Evolutionary conservation across 2,329 filamentous ascomycete species (phyloP), one percentile per base, ranked within the genome.

Genomic region (Nannizziopsis arthrosporioides): DNA sequence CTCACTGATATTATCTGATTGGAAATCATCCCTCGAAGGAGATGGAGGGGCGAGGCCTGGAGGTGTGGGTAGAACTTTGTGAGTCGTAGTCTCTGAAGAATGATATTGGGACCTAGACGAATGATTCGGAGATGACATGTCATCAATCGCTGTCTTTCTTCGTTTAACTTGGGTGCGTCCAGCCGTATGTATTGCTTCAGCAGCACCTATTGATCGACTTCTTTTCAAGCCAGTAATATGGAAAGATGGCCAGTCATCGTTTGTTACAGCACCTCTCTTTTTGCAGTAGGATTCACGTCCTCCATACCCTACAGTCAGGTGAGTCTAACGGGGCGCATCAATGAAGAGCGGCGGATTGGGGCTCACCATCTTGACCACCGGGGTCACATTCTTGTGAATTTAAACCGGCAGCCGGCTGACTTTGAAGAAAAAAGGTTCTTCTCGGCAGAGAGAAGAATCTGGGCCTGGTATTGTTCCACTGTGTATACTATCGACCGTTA

Each of bases 351-450:
- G 22, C 4, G 3, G 7, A 27, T 27, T 27, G 22, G 22, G 22
- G 7, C 22, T 53, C 10, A 62, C 59, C 48, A 64, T 61, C 63
- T 63, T 65, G 51, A 55, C 57, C 44, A 64, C 60, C 54, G 64
- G n/a, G 12, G 5, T 38, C 63, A 19, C 60, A 58, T 42, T 53
- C 58, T 47, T 67, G 64, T 7, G 62, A 65, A 4, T 59, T 55
- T 17, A 56, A 10, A 3, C 38, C 5, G 5, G 18, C 37, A 15
- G 39, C 48, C 22, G 59, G 58, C 41, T 63, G 63, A 0, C 63
- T 61, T 40, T 64, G 59, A 7, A 53, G 54, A 27, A 51, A 41
- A 68, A 40, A 30, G 63, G 68, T n/a, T 61, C 54, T 49, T 68
- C 63, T 22, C 68, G 67, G 47, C 67, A 61, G 17, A 68, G 56